Base-by-base conservation (phyloP, 805 yeast species). In the Yarrowia sp. region DNA sequence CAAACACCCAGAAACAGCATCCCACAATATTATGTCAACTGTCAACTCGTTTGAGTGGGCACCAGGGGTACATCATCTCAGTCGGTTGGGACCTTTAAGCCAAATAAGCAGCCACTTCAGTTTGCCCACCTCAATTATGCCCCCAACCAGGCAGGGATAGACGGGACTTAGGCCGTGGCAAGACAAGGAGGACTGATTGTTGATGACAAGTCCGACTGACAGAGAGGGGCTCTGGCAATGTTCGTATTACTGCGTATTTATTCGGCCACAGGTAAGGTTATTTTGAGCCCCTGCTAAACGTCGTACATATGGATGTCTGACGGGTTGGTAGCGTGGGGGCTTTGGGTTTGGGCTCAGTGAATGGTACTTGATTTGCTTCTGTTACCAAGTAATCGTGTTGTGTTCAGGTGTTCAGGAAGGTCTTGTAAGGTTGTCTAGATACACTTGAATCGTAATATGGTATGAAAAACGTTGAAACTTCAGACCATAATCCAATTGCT, bases 41-140 rank as follows among this genome's bases (percentile, higher is more conserved):
- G 54, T 48, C 54, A 30, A 11, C 38, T 32, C 54, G 24, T 32
- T 14, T 19, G 54, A 48, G 54, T 32, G 54, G 54, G 54, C 54
- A 32, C 54, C 54, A 48, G 54, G 54, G 54, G 54, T 30, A 24
- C 54, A 30, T 48, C 19, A 10, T 19, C 9, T 6, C 21, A 4
- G 33, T n/a, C 49, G 9, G 16, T n/a, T 4, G 21, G 6, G 38
- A 30, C 22, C 28, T 48, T 48, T 48, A 48, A 48, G 52, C 36
- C 52, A 46, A 46, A 46, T 46, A 46, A 46, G 54, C 54, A 48
- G 54, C 26, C 4, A 36, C 38, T 30, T 30, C 38, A 48, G 54
- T 48, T 48, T 48, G 38, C 54, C 54, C 54, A 21, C 54, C 52
- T 19, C 3, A 9, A 26, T 2, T 1, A n/a, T n/a, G 2, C 49